Conservation (phyloP, 768 basidiomycete genomes). For the Boletus sensibilis region DNA sequence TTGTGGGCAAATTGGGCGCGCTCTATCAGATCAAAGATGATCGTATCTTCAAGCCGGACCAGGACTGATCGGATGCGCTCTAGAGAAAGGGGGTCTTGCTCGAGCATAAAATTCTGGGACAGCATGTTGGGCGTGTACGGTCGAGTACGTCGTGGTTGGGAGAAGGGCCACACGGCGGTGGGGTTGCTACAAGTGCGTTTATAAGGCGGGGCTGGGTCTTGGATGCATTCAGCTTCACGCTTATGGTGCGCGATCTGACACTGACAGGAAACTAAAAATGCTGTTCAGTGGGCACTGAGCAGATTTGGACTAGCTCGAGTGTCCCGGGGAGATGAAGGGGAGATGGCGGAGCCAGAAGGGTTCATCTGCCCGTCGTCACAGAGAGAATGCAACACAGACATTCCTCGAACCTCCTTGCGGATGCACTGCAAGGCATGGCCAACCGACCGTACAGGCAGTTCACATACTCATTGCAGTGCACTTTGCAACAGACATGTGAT, state of each 20-base stretch:
- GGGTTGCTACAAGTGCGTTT: neutral
- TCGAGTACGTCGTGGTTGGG: conserved; percentile 16
- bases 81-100: conserved; percentile 77
- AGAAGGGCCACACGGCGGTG: neutral
- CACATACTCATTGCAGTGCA: neutral
- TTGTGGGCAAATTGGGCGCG: conserved; percentile 97
- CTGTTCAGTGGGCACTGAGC: neutral
- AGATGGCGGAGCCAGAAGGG: neutral
- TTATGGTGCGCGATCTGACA: neutral
- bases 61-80: conserved; percentile 86
- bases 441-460: too few species aligned
- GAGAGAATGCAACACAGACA: neutral
- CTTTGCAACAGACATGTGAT: neutral
- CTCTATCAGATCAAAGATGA: conserved; percentile 97
- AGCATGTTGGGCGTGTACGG: conserved; percentile 39
- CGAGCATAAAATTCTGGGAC: conserved; percentile 65
- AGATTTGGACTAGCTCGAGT: too few species aligned
- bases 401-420: neutral
- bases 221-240: neutral
- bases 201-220: conserved; percentile 10
- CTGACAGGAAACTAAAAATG: neutral
- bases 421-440: neutral
- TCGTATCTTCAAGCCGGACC: conserved; percentile 93
- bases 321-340: neutral
- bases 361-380: neutral